phyloP scores from a whole-genome alignment of 208 protist species.

The Jaenimonas drosophilae region DNA sequence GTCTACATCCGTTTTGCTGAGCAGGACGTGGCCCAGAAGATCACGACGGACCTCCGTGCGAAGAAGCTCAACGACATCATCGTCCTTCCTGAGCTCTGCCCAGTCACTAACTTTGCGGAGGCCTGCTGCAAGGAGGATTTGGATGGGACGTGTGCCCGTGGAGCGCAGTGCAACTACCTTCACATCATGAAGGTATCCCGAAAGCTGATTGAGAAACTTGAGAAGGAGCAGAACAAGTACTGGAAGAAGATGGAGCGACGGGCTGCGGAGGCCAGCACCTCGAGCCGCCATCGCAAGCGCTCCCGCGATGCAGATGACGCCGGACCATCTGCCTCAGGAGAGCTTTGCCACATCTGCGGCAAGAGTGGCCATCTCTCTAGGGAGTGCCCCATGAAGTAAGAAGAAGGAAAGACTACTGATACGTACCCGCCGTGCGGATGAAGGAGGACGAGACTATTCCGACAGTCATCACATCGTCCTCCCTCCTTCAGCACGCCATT shows the following conservation, averaged over 20 bases:
- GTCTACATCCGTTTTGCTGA: conserved; percentile 96
- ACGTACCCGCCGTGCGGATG: no score
- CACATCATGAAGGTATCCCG: conserved; percentile 92
- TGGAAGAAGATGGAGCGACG: conserved; percentile 41
- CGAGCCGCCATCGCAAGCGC: neutral
- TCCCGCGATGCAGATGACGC: conserved; percentile 3
- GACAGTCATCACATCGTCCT: no score
- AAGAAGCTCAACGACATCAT: conserved; percentile 86
- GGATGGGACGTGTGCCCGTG: conserved; percentile 86
- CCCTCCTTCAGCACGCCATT: no score
- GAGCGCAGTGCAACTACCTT: conserved; percentile 97
- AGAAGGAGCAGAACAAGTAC: conserved; percentile 78
- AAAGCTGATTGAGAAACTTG: conserved; percentile 72
- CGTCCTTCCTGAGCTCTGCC: conserved; percentile 93
- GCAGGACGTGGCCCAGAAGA: conserved; percentile 75
- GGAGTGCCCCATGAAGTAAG: conserved; percentile 58
- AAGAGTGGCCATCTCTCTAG: conserved; percentile 41
- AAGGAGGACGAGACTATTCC: no score
- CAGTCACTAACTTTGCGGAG: conserved; percentile 97
- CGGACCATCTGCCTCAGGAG: conserved; percentile 9
- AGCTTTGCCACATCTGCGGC: conserved; percentile 60
- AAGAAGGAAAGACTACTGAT: conserved; percentile 5
- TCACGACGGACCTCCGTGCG: conserved; percentile 71
- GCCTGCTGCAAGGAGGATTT: conserved; percentile 96
- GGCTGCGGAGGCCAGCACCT: no score